Evolutionary conservation across 306 rosid species (phyloP).

Genomic region (Cicer chorassanicum): DNA sequence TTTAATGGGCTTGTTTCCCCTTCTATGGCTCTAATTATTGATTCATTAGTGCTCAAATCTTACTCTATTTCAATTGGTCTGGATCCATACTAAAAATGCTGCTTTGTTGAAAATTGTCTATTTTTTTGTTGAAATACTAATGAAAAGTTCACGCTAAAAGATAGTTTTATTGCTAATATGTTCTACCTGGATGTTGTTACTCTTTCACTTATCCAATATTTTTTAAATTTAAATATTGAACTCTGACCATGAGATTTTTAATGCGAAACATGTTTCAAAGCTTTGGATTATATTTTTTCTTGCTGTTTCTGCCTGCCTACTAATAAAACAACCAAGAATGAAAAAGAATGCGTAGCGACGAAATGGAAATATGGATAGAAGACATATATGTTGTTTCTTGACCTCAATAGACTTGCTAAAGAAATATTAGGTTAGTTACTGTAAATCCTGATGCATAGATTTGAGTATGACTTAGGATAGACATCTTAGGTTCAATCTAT

Average conservation of each 20-base stretch:
- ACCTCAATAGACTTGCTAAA: background rate
- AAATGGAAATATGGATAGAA: conserved; percentile 12
- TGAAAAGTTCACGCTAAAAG: background rate
- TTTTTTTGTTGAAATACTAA: background rate
- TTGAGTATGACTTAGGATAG: background rate
- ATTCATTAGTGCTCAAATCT: background rate
- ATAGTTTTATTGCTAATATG: background rate
- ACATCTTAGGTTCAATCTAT: conserved; percentile 4
- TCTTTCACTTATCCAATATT: background rate
- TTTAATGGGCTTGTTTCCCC: background rate
- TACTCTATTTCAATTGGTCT: background rate
- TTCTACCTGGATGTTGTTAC: background rate
- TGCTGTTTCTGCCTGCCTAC: background rate
- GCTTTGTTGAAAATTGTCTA: background rate
- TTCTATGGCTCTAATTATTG: background rate
- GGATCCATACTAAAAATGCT: background rate
- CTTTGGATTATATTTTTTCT: conserved; percentile 10
- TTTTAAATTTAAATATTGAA: too few species aligned
- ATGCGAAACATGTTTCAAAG: background rate
- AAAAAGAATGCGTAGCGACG: background rate
- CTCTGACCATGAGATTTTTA: background rate
- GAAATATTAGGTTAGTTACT: background rate
- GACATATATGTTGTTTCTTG: conserved; percentile 1
- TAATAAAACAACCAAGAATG: background rate
- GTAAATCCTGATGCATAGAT: background rate